A percentile compares a stretch with the other conserved stretches of the same genome.
Evolutionary conservation across 495 filamentous ascomycete species (phyloP).

Genomic region (Aspergillus campestris): DNA sequence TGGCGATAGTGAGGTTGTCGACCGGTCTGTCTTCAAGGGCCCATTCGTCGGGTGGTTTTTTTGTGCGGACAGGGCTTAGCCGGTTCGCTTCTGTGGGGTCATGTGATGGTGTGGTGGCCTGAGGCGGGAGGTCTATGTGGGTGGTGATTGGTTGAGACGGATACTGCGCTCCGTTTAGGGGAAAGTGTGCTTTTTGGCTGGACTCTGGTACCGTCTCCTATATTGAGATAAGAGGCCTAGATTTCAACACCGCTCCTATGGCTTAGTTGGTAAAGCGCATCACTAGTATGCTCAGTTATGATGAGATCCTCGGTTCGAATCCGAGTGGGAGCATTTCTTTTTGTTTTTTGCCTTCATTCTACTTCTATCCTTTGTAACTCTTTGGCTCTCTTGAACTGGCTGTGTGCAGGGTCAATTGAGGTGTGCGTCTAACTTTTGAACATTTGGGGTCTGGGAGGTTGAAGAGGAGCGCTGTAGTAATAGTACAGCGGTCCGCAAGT

Average conservation of each 20-base stretch:
- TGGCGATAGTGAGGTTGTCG: slow-evolving; percentile 34
- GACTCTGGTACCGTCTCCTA: no score
- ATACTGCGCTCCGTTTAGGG: background rate
- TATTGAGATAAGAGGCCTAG: no score
- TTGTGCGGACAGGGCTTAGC: slow-evolving; percentile 41
- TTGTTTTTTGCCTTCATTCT: slow-evolving; percentile 9
- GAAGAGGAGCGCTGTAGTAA: no score
- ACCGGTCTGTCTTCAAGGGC: slow-evolving; percentile 19
- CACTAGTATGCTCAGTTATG: background rate
- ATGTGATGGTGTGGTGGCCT: slow-evolving; percentile 29
- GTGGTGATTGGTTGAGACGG: background rate
- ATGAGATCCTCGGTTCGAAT: slow-evolving; percentile 4
- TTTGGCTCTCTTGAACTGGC: no score
- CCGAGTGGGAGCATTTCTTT: slow-evolving; percentile 2
- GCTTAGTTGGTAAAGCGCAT: slow-evolving; percentile 6
- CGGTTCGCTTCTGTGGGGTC: slow-evolving; percentile 35
- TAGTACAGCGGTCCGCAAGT: no score
- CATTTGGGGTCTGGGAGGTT: no score
- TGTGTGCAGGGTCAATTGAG: no score
- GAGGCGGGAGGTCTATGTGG: slow-evolving; percentile 3
- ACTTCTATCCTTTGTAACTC: no score
- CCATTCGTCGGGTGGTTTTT: slow-evolving; percentile 29
- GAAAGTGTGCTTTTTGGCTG: no score
- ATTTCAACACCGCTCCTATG: background rate
- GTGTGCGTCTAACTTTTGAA: no score